Evolutionary conservation across 257 asterid species (phyloP), one percentile per base, ranked within the genome.

Genomic region (Fraxinus anomala): DNA sequence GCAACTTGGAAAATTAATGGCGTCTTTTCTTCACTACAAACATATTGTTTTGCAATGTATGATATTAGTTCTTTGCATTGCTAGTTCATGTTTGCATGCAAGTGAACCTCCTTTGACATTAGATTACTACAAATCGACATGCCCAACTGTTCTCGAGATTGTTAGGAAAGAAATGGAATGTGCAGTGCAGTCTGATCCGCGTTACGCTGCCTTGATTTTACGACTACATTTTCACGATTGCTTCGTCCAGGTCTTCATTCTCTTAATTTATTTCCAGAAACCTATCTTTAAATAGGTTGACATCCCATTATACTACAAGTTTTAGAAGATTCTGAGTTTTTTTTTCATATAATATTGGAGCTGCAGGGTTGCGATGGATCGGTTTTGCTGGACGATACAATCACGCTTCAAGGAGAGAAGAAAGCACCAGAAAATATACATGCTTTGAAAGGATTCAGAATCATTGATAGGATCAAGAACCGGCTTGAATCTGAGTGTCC

Each of bases 131-230:
- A 83, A 87, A 54, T 77, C 90, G 6, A 86, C 90, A 5, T 94
- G 97, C 76, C 98, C 97, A 0, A 76, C 82, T 6, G 86, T 87
- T 36, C 87, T 88, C 10, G 96, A 89, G 31, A 74, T 88, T 2
- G 89, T 94, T 6, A 80, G 90, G 86, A 94, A 83, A 74, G 98
- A 92, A 83, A 92, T 91, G 97, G 97, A 94, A 63, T 94, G 98
- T 30, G 92, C 91, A 9, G 97, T 91, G 47, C 89, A 92, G 10
- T 89, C 97, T 76, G 90, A 94, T 88, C 97, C 98, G 10, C 95
- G 96, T 14, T 89, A 94, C 72, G 98, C 97, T 12, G 97, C 98
- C 74, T 82, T 89, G 88, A 89, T 92, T 23, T 78, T 92, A 42
- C 82, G 96, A 10, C 71, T 92, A 68, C 97, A 94, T 82, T 94